A percentile compares a stretch with the other conserved stretches of the same genome.
phyloP scores from a whole-genome alignment of 495 filamentous ascomycete genomes.

The Hypoxylon subgilvum region DNA sequence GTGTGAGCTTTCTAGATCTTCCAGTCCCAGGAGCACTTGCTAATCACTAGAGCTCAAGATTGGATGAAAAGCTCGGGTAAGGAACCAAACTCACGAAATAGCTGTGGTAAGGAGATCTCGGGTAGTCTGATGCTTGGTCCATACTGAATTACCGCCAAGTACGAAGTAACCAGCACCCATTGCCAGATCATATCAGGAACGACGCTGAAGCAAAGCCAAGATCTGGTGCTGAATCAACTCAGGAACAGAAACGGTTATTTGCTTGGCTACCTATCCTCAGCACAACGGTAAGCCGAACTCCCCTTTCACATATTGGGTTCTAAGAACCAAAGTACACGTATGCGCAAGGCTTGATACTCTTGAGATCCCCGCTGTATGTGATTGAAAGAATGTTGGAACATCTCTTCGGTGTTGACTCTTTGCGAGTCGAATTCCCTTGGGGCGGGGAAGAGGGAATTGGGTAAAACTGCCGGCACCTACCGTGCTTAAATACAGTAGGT shows the following conservation, averaged over 20 bases:
- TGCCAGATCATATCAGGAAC: conserved; percentile 4
- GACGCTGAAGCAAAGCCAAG: conserved; percentile 29
- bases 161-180: conserved; percentile 1
- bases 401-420: no score
- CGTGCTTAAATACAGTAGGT: no score
- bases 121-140: conserved; percentile 16
- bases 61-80: conserved; percentile 2
- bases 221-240: conserved; percentile 2
- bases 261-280: conserved; percentile 9
- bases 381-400: no score
- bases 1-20: no score
- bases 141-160: conserved; percentile 16
- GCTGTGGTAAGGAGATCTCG: conserved; percentile 8
- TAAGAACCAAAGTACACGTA: no score
- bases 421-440: no score
- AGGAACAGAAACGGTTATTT: conserved; percentile 6
- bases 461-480: no score
- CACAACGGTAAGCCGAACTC: background rate
- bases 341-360: no score
- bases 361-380: no score
- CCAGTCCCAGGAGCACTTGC: no score
- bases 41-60: conserved; percentile 22
- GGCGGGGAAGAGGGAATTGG: no score
- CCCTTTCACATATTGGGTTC: background rate
- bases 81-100: background rate